These are phyloP conservation scores for Maudiozyma saulgeensis DNA, from an alignment of 805 yeast genomes.

Conservation along the genomic window DNA sequence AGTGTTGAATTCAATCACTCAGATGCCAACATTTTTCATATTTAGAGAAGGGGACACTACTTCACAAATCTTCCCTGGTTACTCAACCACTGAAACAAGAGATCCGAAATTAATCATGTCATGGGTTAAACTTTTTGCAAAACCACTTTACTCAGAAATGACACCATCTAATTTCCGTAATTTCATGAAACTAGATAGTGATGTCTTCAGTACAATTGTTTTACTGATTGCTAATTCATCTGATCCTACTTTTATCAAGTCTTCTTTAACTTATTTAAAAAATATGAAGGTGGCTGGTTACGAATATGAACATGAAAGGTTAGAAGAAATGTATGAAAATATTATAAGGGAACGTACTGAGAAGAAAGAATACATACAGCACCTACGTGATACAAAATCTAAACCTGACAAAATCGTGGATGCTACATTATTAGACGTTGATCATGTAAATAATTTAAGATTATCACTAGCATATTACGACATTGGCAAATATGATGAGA, in stretches of 20 bases:
- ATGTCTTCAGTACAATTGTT: conserved; percentile 14
- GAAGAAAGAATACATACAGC: conserved; percentile 37
- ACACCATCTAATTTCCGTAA: conserved; percentile 28
- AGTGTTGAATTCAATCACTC: conserved; percentile 43
- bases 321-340: conserved; percentile 32
- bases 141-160: conserved; percentile 47
- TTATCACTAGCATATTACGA: conserved; percentile 45
- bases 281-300: conserved; percentile 32
- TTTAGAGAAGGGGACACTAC: conserved; percentile 48
- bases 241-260: neutral
- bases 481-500: conserved; percentile 29
- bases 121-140: conserved; percentile 41
- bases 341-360: conserved; percentile 30
- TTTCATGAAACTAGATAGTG: conserved; percentile 11
- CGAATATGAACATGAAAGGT: conserved; percentile 39
- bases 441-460: conserved; percentile 35
- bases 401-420: conserved; percentile 35
- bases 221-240: conserved; percentile 16
- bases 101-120: conserved; percentile 36
- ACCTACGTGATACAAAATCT: conserved; percentile 37
- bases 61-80: conserved; percentile 47
- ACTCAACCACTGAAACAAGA: conserved; percentile 56
- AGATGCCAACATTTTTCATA: conserved; percentile 52
- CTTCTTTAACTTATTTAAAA: conserved; percentile 21
- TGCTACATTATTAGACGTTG: conserved; percentile 41